Conservation (phyloP, 192 early-diverging fungal genomes). For the Anaeromyces robustus region DNA sequence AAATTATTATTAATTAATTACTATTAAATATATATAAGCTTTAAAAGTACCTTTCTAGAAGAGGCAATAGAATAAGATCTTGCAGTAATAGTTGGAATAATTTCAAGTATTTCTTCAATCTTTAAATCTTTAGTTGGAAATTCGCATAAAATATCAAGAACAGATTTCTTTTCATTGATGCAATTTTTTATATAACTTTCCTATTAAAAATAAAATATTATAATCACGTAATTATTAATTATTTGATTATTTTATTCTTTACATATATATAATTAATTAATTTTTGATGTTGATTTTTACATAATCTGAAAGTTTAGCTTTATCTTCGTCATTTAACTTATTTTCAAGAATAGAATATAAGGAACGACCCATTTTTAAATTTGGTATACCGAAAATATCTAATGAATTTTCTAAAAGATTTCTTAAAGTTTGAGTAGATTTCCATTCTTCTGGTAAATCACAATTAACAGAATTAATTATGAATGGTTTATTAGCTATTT, state of each 20-base stretch:
- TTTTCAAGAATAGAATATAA: not conserved
- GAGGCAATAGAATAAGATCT: slow-evolving; percentile 98
- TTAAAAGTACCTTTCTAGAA: slow-evolving; percentile 48
- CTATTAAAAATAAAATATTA: not conserved
- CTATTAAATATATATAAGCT: no score
- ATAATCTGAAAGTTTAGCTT: not conserved
- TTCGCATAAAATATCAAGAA: slow-evolving; percentile 57
- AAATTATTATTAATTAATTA: no score
- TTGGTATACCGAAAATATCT: slow-evolving; percentile 51
- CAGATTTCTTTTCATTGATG: not conserved
- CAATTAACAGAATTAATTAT: slow-evolving; percentile 28
- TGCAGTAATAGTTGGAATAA: slow-evolving; percentile 81
- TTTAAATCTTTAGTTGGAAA: slow-evolving; percentile 68
- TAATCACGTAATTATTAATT: no score
- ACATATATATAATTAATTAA: no score
- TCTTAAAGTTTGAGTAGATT: slow-evolving; percentile 42
- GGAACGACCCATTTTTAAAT: not conserved
- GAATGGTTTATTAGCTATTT: slow-evolving; percentile 43
- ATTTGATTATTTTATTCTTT: no score
- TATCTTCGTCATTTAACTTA: not conserved
- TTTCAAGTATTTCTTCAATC: slow-evolving; percentile 48
- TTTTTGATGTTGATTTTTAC: no score
- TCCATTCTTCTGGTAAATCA: slow-evolving; percentile 28
- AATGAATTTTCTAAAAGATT: slow-evolving; percentile 57
- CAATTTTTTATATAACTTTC: not conserved